phyloP scores from a whole-genome alignment of 225 moss, liverwort and hornwort species.

The Asterella californica region DNA sequence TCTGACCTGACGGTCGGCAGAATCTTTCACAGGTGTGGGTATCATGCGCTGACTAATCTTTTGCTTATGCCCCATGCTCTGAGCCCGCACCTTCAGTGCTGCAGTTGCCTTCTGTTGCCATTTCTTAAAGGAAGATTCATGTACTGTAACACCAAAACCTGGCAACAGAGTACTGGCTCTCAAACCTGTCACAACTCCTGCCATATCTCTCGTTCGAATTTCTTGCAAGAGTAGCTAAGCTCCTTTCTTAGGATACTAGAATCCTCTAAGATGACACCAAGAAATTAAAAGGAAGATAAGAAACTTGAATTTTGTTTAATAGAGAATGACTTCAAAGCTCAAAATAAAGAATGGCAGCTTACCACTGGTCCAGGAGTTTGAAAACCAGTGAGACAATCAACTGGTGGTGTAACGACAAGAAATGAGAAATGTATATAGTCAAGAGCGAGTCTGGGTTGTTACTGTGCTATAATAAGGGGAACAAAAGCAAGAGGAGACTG shows the following conservation, averaged over 20 bases:
- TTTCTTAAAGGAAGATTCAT: background rate
- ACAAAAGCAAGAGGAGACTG: background rate
- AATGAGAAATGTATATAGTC: too few relatives aligned
- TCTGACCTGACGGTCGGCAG: background rate
- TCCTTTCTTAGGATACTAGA: background rate
- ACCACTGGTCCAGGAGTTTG: too few relatives aligned
- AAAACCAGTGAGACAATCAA: too few relatives aligned
- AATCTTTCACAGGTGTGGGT: background rate
- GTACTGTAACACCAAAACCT: background rate
- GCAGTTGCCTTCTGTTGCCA: background rate
- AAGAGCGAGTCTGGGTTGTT: background rate
- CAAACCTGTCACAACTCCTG: background rate
- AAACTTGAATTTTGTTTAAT: too few relatives aligned
- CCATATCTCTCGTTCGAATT: background rate
- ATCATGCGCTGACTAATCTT: background rate
- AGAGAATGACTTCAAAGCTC: background rate
- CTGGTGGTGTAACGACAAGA: too few relatives aligned
- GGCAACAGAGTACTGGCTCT: background rate
- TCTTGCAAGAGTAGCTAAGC: background rate
- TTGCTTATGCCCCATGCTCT: background rate
- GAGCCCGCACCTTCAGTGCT: background rate
- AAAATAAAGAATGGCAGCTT: background rate
- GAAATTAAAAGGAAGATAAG: background rate
- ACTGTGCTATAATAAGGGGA: background rate
- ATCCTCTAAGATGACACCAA: background rate